phyloP scores from a whole-genome alignment of 2,329 filamentous ascomycete species.

The Knufia fluminis region DNA sequence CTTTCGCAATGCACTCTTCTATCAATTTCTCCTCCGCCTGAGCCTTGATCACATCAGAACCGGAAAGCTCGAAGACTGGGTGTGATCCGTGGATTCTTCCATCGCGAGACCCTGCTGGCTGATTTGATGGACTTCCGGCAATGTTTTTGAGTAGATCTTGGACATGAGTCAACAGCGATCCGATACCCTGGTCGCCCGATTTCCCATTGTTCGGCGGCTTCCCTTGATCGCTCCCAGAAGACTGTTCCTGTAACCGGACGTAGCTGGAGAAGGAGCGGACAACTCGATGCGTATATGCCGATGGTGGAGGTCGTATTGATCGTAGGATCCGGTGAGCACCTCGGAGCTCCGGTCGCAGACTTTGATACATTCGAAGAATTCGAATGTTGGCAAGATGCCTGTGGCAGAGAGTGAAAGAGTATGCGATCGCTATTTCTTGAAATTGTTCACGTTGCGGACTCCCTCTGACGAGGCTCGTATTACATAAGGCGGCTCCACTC shows the following conservation, averaged over 20 bases:
- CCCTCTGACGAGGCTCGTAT: neutral
- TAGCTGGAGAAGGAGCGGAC: conserved; percentile 6
- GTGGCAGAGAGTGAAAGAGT: neutral
- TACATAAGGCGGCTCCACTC: neutral
- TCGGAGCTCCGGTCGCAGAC: conserved; percentile 20
- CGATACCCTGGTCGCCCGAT: neutral
- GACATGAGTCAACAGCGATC: neutral
- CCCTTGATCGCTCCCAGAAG: neutral
- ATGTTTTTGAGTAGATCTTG: neutral
- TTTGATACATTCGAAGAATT: conserved; percentile 18
- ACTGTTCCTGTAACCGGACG: conserved; percentile 1
- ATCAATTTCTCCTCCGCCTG: neutral
- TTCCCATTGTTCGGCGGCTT: neutral
- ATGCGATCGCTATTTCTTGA: neutral
- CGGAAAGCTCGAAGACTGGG: too few species aligned
- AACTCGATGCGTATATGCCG: neutral
- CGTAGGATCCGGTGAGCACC: conserved; percentile 15
- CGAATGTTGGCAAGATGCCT: neutral
- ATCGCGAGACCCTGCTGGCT: neutral
- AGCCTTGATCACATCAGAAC: neutral
- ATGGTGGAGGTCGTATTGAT: neutral
- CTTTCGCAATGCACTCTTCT: neutral
- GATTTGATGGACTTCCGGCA: neutral
- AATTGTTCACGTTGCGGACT: neutral
- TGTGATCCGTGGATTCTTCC: neutral